Percentiles rank a stretch among this genome's conserved stretches.
These are phyloP conservation scores for Dioscorea zingiberensis DNA, from an alignment of 106 monocot species.

Conservation along the genomic window DNA sequence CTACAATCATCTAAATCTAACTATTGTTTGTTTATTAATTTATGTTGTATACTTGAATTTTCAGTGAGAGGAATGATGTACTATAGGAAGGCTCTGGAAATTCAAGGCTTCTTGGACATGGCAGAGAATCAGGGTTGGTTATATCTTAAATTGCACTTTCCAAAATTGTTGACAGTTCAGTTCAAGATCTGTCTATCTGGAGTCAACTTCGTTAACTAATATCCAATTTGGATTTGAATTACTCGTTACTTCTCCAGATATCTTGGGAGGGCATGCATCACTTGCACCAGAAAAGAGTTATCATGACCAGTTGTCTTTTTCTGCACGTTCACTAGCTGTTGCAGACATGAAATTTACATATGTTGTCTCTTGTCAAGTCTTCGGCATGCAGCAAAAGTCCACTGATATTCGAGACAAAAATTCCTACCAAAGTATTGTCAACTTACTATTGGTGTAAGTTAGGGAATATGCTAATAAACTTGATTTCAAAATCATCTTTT, in stretches of 20 bases:
- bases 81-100: conserved; percentile 67
- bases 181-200: too few relatives aligned
- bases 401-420: conserved; percentile 37
- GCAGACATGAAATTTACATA: conserved; percentile 94
- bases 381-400: conserved; percentile 82
- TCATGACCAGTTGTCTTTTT: conserved; percentile 20
- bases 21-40: neutral
- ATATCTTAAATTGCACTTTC: conserved; percentile 6
- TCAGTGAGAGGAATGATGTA: conserved; percentile 99
- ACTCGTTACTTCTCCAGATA: conserved; percentile 23
- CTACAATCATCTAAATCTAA: neutral
- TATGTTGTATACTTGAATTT: conserved; percentile 7
- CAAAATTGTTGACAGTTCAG: neutral
- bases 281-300: conserved; percentile 23
- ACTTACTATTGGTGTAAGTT: conserved; percentile 65
- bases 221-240: conserved; percentile 1
- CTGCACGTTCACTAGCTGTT: conserved; percentile 39
- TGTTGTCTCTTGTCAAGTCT: conserved; percentile 93
- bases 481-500: too few relatives aligned
- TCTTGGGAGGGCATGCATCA: conserved; percentile 32
- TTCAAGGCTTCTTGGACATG: conserved; percentile 74
- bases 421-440: conserved; percentile 84
- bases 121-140: conserved; percentile 56
- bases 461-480: too few relatives aligned
- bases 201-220: too few relatives aligned